These are phyloP conservation scores for Trichosanthes cucumerina DNA, from an alignment of 306 rosid genomes.

Conservation along the genomic window DNA sequence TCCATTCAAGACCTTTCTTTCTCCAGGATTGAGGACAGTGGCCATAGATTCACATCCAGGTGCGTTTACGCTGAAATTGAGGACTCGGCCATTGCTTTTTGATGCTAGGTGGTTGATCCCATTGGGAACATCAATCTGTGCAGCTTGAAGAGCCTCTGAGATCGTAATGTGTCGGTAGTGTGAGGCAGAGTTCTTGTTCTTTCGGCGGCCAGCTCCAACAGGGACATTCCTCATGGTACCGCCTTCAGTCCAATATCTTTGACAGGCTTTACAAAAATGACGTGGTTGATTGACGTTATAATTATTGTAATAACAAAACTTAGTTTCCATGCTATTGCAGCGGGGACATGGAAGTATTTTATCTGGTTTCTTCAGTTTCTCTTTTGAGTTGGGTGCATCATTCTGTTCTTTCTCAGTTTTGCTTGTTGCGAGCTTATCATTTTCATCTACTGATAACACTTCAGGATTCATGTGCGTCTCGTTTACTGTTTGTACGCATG, in stretches of 20 bases:
- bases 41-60: slow-evolving; percentile 55
- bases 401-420: slow-evolving; percentile 38
- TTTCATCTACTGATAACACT: slow-evolving; percentile 43
- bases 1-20: slow-evolving; percentile 35
- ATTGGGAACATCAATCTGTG: slow-evolving; percentile 43
- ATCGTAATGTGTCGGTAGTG: slow-evolving; percentile 52
- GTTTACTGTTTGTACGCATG: slow-evolving; percentile 21
- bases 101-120: slow-evolving; percentile 30
- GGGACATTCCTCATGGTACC: slow-evolving; percentile 95
- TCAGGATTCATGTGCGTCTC: slow-evolving; percentile 32
- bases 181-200: slow-evolving; percentile 62
- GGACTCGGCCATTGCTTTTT: slow-evolving; percentile 50
- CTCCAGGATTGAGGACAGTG: slow-evolving; percentile 37
- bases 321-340: slow-evolving; percentile 90
- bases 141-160: slow-evolving; percentile 71
- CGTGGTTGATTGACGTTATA: slow-evolving; percentile 89
- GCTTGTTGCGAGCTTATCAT: slow-evolving; percentile 18
- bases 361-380: slow-evolving; percentile 84
- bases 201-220: slow-evolving; percentile 87
- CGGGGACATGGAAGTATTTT: slow-evolving; percentile 85
- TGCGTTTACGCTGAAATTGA: slow-evolving; percentile 55
- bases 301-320: slow-evolving; percentile 87
- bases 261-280: slow-evolving; percentile 91
- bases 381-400: slow-evolving; percentile 33
- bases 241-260: slow-evolving; percentile 94